These are phyloP conservation scores for Magnaporthiopsis rhizophila DNA, from an alignment of 2,329 filamentous ascomycete genomes.

Conservation along the genomic window DNA sequence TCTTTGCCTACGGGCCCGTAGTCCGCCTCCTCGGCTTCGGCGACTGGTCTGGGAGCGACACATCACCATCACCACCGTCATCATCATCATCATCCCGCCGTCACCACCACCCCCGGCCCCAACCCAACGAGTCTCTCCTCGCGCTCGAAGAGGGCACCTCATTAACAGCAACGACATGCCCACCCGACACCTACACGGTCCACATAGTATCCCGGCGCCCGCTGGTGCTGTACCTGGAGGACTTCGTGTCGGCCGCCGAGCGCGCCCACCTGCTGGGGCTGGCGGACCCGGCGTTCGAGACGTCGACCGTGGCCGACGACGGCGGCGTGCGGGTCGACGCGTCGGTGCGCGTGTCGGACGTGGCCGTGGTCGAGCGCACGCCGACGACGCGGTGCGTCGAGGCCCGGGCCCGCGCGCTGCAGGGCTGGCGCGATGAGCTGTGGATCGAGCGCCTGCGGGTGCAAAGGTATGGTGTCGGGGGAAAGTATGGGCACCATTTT, in stretches of 20 bases:
- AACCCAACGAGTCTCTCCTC: slow-evolving; percentile 42
- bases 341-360: slow-evolving; percentile 41
- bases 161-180: slow-evolving; percentile 24
- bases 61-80: too few relatives aligned
- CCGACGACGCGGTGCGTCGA: slow-evolving; percentile 36
- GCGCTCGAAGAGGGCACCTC: slow-evolving; percentile 30
- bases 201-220: slow-evolving; percentile 42
- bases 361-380: slow-evolving; percentile 42
- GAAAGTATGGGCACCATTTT: slow-evolving; percentile 46
- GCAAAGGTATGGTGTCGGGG: slow-evolving; percentile 38
- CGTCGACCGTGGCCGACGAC: slow-evolving; percentile 42
- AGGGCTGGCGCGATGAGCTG: slow-evolving; percentile 45
- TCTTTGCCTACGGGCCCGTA: slow-evolving; percentile 38
- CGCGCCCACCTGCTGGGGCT: slow-evolving; percentile 39
- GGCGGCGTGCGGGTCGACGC: slow-evolving; percentile 33
- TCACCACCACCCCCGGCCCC: slow-evolving; percentile 25
- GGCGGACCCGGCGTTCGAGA: slow-evolving; percentile 40
- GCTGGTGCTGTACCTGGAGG: slow-evolving; percentile 45
- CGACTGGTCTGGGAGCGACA: slow-evolving; percentile 3
- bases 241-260: slow-evolving; percentile 38
- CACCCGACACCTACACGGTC: slow-evolving; percentile 33
- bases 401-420: slow-evolving; percentile 35
- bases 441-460: slow-evolving; percentile 45
- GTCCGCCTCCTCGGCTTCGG: slow-evolving; percentile 22
- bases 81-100: slow-evolving; percentile 1